phyloP scores from a whole-genome alignment of 2,329 filamentous ascomycete genomes.

The Pseudogymnoascus sp. region DNA sequence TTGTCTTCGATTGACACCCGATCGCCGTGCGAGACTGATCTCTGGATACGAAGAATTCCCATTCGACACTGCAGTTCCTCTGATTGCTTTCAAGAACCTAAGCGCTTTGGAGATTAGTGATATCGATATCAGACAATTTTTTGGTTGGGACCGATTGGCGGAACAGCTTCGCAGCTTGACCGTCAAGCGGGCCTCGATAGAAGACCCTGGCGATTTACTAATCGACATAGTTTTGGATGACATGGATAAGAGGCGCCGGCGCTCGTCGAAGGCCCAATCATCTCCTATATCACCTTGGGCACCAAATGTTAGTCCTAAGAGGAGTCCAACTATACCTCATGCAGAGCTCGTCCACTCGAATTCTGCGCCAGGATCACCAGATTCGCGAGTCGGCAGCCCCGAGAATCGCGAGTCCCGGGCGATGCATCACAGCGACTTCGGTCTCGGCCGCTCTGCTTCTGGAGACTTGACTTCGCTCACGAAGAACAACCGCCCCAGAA shows the following conservation, averaged over 20 bases:
- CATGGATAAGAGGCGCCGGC: constrained; percentile 81
- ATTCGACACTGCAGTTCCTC: constrained; percentile 90
- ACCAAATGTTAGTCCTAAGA: constrained; percentile 45
- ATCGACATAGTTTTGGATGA: constrained; percentile 94
- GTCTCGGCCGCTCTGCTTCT: constrained; percentile 17
- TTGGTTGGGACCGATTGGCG: constrained; percentile 88
- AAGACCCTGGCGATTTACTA: constrained; percentile 82
- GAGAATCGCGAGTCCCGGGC: constrained; percentile 12
- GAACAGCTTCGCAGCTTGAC: constrained; percentile 87
- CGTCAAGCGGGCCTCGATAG: constrained; percentile 76
- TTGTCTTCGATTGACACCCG: constrained; percentile 79
- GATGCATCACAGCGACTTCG: not conserved
- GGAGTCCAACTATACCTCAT: constrained; percentile 55
- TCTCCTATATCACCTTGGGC: constrained; percentile 69
- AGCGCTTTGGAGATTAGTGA: constrained; percentile 90
- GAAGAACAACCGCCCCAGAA: constrained; percentile 48
- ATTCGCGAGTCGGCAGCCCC: constrained; percentile 27
- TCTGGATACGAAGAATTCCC: constrained; percentile 95
- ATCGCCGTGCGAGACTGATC: constrained; percentile 84
- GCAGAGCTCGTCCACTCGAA: constrained; percentile 59
- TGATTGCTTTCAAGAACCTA: constrained; percentile 96
- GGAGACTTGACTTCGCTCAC: constrained; percentile 23
- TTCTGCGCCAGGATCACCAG: constrained; percentile 60
- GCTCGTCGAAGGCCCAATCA: constrained; percentile 76
- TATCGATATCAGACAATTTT: constrained; percentile 94